Evolutionary conservation across 345 rosid species (phyloP), one percentile per base, ranked within the genome.

Genomic region (Citrus trifoliata): DNA sequence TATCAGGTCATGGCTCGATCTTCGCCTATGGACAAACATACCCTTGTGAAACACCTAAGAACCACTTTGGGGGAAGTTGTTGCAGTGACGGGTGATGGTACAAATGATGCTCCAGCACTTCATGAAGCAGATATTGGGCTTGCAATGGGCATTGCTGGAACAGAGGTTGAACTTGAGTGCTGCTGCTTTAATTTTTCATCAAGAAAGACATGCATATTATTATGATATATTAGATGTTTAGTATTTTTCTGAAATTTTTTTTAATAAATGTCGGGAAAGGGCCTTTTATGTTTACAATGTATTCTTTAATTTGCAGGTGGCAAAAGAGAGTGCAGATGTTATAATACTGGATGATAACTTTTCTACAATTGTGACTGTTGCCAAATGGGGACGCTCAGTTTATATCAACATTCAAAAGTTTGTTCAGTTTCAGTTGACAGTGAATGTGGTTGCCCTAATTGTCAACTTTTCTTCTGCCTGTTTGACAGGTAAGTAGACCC

Each of bases 391-490:
- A 19, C 94, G 98, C 67, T 92, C 98, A 10, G 95, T 93, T 73
- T 93, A 91, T 82, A 77, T 87, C 80, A 95, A 93, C 88, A 93
- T 95, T 66, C 95, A 95, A 79, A 93, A 95, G 73, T 95, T 95
- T 64, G 93, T 95, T 77, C 98, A 95, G 85, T 95, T 95, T 85
- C 98, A 95, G 86, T 82, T 95, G 79, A 95, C 98, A 1, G 97
- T 93, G 76, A 95, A 93, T 74, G 88, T 95, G 4, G 97, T 91
- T 74, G 97, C 97, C 61, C 91, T 93, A 55, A 80, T 91, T 42
- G 95, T 95, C 76, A 95, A 95, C 89, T 93, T 95, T 82, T 38
- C 95, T 74, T 93, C 99, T 51, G 98, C 98, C 66, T 95, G 99
- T 83, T 85, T 90, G 71, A 93, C 96, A 0, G 98, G 99, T 93